phyloP scores from a whole-genome alignment of 2,329 filamentous ascomycete genomes.

The Ophiostoma perfectum region DNA sequence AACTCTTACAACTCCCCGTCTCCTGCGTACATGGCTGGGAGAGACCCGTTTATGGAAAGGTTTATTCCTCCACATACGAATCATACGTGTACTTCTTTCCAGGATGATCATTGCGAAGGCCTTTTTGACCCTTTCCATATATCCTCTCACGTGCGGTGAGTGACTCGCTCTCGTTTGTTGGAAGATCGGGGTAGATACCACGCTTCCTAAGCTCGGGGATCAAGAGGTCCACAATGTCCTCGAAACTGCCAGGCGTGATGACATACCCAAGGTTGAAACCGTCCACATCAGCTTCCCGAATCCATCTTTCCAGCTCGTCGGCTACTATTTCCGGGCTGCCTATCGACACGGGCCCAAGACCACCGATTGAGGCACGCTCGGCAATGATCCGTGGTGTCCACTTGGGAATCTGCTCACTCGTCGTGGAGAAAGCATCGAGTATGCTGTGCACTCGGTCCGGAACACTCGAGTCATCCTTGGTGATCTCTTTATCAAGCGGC shows the following conservation, averaged over 20 bases:
- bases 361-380: slow-evolving; percentile 27
- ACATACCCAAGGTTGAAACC: slow-evolving; percentile 61
- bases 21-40: no score
- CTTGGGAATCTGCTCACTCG: slow-evolving; percentile 10
- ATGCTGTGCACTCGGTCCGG: slow-evolving; percentile 16
- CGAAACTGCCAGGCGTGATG: slow-evolving; percentile 51
- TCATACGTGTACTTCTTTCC: slow-evolving; percentile 58
- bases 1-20: no score
- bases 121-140: slow-evolving; percentile 54
- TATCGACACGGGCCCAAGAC: slow-evolving; percentile 39
- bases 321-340: slow-evolving; percentile 63
- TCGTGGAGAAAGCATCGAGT: background rate
- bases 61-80: slow-evolving; percentile 14
- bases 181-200: slow-evolving; percentile 38
- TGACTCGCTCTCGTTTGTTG: slow-evolving; percentile 26
- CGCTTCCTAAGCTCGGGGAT: slow-evolving; percentile 56
- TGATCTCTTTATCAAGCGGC: slow-evolving; percentile 28
- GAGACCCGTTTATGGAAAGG: no score
- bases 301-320: slow-evolving; percentile 62
- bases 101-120: slow-evolving; percentile 52
- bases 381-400: slow-evolving; percentile 23
- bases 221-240: slow-evolving; percentile 60
- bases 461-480: slow-evolving; percentile 10
- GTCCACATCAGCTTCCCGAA: slow-evolving; percentile 63
- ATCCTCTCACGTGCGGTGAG: slow-evolving; percentile 55